These are phyloP conservation scores for Periconia digitata DNA, from an alignment of 2,329 filamentous ascomycete genomes.

Conservation along the genomic window DNA sequence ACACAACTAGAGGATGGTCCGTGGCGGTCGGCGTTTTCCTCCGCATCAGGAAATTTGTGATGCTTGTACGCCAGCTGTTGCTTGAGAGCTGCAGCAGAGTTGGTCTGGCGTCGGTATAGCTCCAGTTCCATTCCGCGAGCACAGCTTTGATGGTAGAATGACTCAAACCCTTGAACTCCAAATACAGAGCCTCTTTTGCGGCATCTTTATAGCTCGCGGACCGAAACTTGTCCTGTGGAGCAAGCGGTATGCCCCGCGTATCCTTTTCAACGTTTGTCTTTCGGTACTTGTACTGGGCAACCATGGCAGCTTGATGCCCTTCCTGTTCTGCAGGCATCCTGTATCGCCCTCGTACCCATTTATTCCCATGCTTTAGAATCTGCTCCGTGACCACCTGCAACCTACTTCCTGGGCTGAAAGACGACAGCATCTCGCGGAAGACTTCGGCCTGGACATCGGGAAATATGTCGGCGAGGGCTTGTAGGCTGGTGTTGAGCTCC, in stretches of 20 bases:
- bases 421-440: slow-evolving; percentile 77
- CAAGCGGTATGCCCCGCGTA: slow-evolving; percentile 46
- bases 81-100: slow-evolving; percentile 69
- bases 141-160: slow-evolving; percentile 76
- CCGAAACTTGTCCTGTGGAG: slow-evolving; percentile 67
- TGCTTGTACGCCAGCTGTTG: slow-evolving; percentile 76
- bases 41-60: slow-evolving; percentile 70
- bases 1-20: slow-evolving; percentile 64
- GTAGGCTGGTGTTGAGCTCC: slow-evolving; percentile 70
- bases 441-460: slow-evolving; percentile 81
- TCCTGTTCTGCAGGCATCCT: slow-evolving; percentile 38
- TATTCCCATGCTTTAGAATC: slow-evolving; percentile 69
- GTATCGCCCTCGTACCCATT: slow-evolving; percentile 70
- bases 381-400: slow-evolving; percentile 76
- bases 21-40: slow-evolving; percentile 58
- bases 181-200: slow-evolving; percentile 66
- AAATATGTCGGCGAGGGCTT: slow-evolving; percentile 70
- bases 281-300: slow-evolving; percentile 38
- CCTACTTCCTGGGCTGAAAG: slow-evolving; percentile 74
- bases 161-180: slow-evolving; percentile 75
- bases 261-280: slow-evolving; percentile 32
- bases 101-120: slow-evolving; percentile 70
- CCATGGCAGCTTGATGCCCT: slow-evolving; percentile 34
- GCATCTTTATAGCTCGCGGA: slow-evolving; percentile 68
- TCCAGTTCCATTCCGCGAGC: slow-evolving; percentile 78